A percentile compares a stretch with the other conserved stretches of the same genome.
Evolutionary conservation across 2,329 filamentous ascomycete genomes (phyloP).

Genomic region (Rutstroemia sp.): DNA sequence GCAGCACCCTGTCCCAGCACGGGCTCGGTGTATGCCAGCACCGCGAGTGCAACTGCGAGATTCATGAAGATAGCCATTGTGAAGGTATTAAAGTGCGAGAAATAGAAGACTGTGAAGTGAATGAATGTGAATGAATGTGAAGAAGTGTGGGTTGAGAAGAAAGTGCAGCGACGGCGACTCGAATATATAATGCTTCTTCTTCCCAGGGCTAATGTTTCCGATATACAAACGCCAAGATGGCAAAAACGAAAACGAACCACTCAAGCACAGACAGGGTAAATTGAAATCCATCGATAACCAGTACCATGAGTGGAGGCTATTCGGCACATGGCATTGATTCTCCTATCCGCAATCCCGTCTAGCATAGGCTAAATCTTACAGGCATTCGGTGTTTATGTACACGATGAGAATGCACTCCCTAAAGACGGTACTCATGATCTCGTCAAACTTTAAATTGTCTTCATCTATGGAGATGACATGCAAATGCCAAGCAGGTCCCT

Average conservation of each 20-base stretch:
- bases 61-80: constrained; percentile 18
- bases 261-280: neutral
- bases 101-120: neutral
- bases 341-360: no score
- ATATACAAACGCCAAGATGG: neutral
- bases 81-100: neutral
- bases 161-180: neutral
- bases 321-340: no score
- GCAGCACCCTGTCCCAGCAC: constrained; percentile 14
- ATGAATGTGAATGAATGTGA: neutral
- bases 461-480: no score
- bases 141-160: neutral
- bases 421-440: no score
- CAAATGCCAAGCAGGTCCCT: no score
- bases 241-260: neutral
- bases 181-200: neutral
- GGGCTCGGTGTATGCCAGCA: constrained; percentile 16
- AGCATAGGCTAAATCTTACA: no score
- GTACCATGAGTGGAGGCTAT: no score
- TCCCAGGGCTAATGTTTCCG: neutral
- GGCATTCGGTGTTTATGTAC: no score
- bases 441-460: no score
- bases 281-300: no score
- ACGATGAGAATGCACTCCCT: no score
- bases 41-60: constrained; percentile 15